Evolutionary conservation across 2,329 filamentous ascomycete genomes (phyloP), one percentile per base, ranked within the genome.

Genomic region (Lachnellula arida): DNA sequence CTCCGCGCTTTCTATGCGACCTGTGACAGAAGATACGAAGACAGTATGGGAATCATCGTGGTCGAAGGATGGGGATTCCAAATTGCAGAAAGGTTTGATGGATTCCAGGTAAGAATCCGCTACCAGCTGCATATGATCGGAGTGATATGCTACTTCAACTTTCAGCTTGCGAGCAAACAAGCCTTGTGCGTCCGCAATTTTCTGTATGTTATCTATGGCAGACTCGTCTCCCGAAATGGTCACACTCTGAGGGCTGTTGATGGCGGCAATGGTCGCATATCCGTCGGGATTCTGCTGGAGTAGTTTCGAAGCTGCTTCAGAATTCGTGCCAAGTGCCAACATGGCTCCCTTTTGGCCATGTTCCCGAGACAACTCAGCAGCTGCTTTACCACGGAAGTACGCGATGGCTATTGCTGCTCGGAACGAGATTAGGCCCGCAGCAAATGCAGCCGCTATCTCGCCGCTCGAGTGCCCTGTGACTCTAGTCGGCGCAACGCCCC

Each of bases 131-230:
- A 68, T 68, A 32, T 70, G 64, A n/a, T 22, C 32, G 67, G 74
- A 75, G 62, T 77, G 75, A 57, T 75, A 77, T 1, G 74, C 74
- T 7, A 67, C 71, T 47, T 73, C 71, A 17, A 75, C 73, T 22
- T 68, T 28, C 12, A 58, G 53, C 17, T 32, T 66, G 5, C 74
- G 61, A 2, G 66, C 63, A 54, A 73, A 71, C 2, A 72, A 9
- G 74, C 68, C 0, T 79, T 80, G 5, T 67, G 67, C 51, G 49
- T 37, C 19, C 8, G 28, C 28, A 9, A 28, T 28, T 9, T 28
- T 2, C 8, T 9, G 28, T 28, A 28, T 28, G 9, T 9, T 28
- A 28, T 28, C 8, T 8, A 28, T 28, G 8, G 28, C 28, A 28
- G 28, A 28, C 28, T 28, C 28, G 28, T 28, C 28, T 28, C 28